Evolutionary conservation across 2,329 filamentous ascomycete genomes (phyloP).

Genomic region (Fusarium burgessii): DNA sequence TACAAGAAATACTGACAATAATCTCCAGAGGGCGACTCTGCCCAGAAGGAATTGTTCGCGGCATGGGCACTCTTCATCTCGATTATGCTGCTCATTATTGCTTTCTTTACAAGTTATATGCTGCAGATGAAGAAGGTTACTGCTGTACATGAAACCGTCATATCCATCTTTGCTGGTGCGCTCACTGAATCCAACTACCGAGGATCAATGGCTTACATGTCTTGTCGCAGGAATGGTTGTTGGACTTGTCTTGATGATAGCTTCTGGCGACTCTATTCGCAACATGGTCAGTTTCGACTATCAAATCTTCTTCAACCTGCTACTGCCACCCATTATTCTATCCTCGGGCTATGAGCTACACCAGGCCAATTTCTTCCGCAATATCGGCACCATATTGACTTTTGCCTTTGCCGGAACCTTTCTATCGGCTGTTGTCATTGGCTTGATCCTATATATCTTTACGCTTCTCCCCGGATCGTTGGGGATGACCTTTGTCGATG

Average conservation of each 20-base stretch:
- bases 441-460: constrained; percentile 88
- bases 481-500: constrained; percentile 91
- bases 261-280: constrained; percentile 84
- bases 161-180: constrained; percentile 94
- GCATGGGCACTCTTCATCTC: constrained; percentile 98
- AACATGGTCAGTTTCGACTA: constrained; percentile 97
- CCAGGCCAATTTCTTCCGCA: constrained; percentile 98
- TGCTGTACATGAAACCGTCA: constrained; percentile 96
- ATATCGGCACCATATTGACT: constrained; percentile 96
- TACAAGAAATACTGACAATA: constrained; percentile 35
- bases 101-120: constrained; percentile 97
- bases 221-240: constrained; percentile 84
- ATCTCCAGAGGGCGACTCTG: constrained; percentile 76
- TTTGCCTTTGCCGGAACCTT: constrained; percentile 98
- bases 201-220: constrained; percentile 41
- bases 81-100: constrained; percentile 91
- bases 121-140: constrained; percentile 97
- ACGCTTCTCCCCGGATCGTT: constrained; percentile 86
- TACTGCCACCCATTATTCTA: constrained; percentile 97
- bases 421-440: constrained; percentile 95
- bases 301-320: constrained; percentile 99
- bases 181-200: neutral
- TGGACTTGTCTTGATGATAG: constrained; percentile 86
- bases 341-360: constrained; percentile 97
- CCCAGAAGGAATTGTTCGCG: constrained; percentile 92